Evolutionary conservation across 306 rosid species (phyloP), one percentile per base, ranked within the genome.

Genomic region (Quercus gilva): DNA sequence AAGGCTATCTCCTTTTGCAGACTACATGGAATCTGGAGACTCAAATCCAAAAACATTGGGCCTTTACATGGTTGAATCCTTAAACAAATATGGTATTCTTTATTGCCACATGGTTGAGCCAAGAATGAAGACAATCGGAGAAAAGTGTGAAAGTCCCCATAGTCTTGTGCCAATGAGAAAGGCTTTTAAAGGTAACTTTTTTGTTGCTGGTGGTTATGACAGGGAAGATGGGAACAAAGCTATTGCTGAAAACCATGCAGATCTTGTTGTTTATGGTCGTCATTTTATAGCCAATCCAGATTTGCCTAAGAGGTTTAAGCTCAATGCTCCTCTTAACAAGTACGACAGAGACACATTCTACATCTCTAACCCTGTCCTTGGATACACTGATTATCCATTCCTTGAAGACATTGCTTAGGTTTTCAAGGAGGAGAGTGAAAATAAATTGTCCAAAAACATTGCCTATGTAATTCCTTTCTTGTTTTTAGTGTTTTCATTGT

Each of bases 371-470:
- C 88, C 83, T 2, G 63, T 84, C 1, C 1, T 79, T n/a, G 88
- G 90, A 28, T 87, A 85, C 80, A 76, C 73, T 12, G 88, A 84
- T 56, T 79, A 87, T 64, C 81, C 86, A 37, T 82, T 82, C 77
- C 79, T 84, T 4, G 57, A 70, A 5, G 71, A 67, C 14, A 67
- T 5, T 67, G 45, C 8, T 23, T 76, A 67, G 35, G 7, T 19
- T 37, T 56, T 69, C 69, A 33, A 15, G 43, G 41, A 45, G 6
- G 20, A 20, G 35, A 57, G 14, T 18, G 12, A 19, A 69, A 3
- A 19, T 15, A 69, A 17, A 35, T 21, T 58, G 64, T 20, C 21
- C 64, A 2, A 58, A 58, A 21, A 2, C 29, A 21, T 59, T 59
- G 33, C 28, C 12, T 21, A 10, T 2, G 25, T 56, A 56, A 56